Evolutionary conservation across 2,329 filamentous ascomycete genomes (phyloP), one percentile per base, ranked within the genome.

Genomic region (Fragosphaeria purpurea): DNA sequence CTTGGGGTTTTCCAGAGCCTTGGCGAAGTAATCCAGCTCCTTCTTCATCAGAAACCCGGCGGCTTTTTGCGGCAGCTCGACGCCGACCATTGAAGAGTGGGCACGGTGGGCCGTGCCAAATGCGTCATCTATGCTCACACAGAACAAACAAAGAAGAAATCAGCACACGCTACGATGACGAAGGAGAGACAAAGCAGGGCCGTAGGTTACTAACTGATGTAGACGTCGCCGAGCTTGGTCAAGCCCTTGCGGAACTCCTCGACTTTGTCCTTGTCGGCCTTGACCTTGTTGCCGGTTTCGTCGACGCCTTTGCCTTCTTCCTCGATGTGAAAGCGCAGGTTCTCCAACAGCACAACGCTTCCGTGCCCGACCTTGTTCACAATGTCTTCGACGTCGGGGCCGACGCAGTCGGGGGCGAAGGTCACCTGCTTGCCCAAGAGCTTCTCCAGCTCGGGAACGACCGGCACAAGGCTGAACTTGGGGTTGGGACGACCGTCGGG

Each of bases 31-130:
- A 67, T 98, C 93, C 57, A 98, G 86, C 74, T 98, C 93, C 79
- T 97, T 98, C 86, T 98, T 98, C 79, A 98, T 89, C 64, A 98
- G 83, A 83, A 96, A 98, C 56, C 93, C 93, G 51, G 91, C 88
- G 8, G 93, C 93, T 78, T 95, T 96, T 70, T 97, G 88, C 60
- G 91, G 90, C 46, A 98, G 85, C 59, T 96, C 83, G 57, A 96
- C 80, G 64, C 93, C 93, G 63, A 98, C 93, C 93, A 98, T 98
- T 70, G 91, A 97, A 70, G 89, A 96, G 82, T 98, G 93, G 46
- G 88, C 93, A 69, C 93, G 88, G 78, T 98, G 93, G 55, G 93
- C 93, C 55, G 93, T 98, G 70, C 93, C 93, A 68, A 98, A 98
- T 56, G 94, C 93, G 65, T 98, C 93, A 73, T 98, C 88, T 94